Evolutionary conservation across 1,284 basidiomycete genomes (phyloP).

Genomic region (Puccinia coronata): DNA sequence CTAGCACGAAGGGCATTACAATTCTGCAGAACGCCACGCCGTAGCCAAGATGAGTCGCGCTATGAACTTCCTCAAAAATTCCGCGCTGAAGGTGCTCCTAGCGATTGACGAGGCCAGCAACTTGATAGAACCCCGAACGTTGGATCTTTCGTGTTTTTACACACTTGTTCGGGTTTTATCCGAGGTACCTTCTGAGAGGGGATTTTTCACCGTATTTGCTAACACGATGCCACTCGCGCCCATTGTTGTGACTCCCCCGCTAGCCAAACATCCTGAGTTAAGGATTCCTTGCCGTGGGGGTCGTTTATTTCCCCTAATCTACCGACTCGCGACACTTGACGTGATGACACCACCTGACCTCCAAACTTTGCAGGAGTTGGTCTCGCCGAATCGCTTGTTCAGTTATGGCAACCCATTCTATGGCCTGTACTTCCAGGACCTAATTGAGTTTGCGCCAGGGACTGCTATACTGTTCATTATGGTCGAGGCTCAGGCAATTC

Average conservation of each 20-base stretch:
- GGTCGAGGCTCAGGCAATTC: neutral
- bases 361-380: neutral
- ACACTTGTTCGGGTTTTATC: neutral
- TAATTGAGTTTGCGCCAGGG: neutral
- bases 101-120: conserved; percentile 12
- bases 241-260: neutral
- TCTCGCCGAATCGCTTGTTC: neutral
- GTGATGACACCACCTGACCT: neutral
- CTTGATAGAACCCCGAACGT: neutral
- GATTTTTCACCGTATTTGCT: neutral
- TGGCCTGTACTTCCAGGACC: neutral
- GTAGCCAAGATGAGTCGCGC: neutral
- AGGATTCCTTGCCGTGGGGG: neutral
- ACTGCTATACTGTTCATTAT: neutral
- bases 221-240: neutral
- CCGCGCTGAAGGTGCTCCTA: neutral
- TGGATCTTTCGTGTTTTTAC: neutral
- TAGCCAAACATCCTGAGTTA: neutral
- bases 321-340: conserved; percentile 2
- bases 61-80: neutral
- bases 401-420: neutral
- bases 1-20: no score
- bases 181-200: neutral
- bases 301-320: neutral
- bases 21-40: neutral